Evolutionary conservation across 345 rosid genomes (phyloP), one percentile per base, ranked within the genome.

Genomic region (Nasturtium officinale): DNA sequence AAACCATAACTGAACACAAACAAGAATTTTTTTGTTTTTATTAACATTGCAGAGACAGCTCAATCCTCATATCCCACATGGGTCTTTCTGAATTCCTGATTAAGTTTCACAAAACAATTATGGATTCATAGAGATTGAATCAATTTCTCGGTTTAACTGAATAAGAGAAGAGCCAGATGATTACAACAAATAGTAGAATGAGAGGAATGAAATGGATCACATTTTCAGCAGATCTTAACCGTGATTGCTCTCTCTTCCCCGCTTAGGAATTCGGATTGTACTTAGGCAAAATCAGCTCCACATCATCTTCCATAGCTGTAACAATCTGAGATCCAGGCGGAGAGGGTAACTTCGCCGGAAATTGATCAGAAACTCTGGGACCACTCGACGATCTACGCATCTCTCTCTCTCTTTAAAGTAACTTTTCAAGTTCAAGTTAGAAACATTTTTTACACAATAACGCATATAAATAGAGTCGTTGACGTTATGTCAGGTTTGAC

Each of bases 81-180:
- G 28, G 30, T 50, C 45, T 65, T 12, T 20, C 5, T 65, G 6
- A 35, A 35, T 65, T 37, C 25, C 21, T 12, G 6, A 10, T 57
- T 30, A 18, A 61, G 64, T 43, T 56, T 32, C 59, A 59, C 35
- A 26, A 32, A 28, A 37, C 59, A 50, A 58, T 56, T 58, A 33
- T 17, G 29, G 40, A 16, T 4, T 51, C 61, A 18, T 5, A 37
- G 43, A 60, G 30, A 51, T 8, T 37, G 42, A 50, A 25, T 40
- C 32, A 53, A n/a, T 57, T 46, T 29, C 23, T 35, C 33, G 9
- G 9, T 30, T 50, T 74, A 85, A 90, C 92, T 69, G 86, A 80
- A 65, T 29, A 12, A 61, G 96, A 87, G 86, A 83, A 90, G 81
- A 89, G 79, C 95, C 97, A 90, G 70, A 94, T 97, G 60, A 94